phyloP scores from a whole-genome alignment of 306 rosid species.

The Corylus avellana region DNA sequence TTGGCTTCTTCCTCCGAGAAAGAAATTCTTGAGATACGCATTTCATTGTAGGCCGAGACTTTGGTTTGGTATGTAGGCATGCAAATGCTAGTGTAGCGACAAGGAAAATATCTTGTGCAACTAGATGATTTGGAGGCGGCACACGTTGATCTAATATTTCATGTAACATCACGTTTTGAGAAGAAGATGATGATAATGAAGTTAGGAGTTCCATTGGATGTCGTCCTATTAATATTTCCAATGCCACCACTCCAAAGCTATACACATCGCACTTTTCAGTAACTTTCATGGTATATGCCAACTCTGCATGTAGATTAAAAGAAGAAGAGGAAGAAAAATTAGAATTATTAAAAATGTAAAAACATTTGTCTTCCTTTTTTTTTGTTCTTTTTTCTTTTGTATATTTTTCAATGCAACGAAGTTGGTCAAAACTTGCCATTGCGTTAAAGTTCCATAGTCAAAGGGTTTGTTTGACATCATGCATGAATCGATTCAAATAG shows the following conservation, averaged over 20 bases:
- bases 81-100: neutral
- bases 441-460: neutral
- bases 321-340: too few species aligned
- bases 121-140: neutral
- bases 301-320: neutral
- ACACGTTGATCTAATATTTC: neutral
- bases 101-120: neutral
- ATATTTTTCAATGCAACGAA: neutral
- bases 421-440: neutral
- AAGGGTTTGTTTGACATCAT: neutral
- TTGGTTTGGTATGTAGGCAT: neutral
- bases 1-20: neutral
- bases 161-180: neutral
- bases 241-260: neutral
- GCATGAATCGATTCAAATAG: neutral
- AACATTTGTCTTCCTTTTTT: too few species aligned
- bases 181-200: neutral
- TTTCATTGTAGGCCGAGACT: neutral
- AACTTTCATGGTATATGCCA: neutral
- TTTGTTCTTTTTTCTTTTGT: too few species aligned
- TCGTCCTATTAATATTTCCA: neutral
- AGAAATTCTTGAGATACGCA: neutral
- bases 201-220: neutral
- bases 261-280: slow-evolving; percentile 1
- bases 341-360: too few species aligned